Evolutionary conservation across 2,329 filamentous ascomycete genomes (phyloP).

Genomic region (Penicillium janthinellum): DNA sequence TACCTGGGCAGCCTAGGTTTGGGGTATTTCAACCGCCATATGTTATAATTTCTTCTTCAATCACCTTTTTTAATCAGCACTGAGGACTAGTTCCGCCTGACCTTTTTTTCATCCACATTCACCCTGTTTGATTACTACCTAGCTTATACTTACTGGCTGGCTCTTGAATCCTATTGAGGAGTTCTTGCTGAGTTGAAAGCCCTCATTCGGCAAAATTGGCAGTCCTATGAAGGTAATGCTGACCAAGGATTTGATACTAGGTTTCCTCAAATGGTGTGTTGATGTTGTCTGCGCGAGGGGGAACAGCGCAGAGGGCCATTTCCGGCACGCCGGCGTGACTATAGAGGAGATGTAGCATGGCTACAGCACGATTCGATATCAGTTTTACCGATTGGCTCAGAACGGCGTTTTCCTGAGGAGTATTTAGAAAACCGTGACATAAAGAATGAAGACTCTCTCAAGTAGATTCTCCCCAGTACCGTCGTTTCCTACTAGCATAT

Average conservation of each 20-base stretch:
- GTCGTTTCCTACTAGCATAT: no score
- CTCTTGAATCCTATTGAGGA: neutral
- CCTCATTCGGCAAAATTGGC: neutral
- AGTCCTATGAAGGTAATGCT: neutral
- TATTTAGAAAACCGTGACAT: neutral
- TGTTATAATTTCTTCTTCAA: no score
- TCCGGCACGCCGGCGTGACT: neutral
- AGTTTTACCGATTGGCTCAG: neutral
- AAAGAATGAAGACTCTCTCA: neutral
- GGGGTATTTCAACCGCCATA: no score
- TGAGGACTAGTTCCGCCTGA: no score
- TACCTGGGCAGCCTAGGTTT: no score
- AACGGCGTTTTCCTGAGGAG: neutral
- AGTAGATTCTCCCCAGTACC: neutral
- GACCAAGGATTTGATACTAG: neutral
- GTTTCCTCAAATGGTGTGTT: neutral
- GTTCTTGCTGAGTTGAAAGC: neutral
- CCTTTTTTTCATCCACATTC: no score
- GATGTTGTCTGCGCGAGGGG: neutral
- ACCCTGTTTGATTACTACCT: no score
- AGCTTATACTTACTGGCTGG: no score
- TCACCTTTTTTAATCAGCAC: no score
- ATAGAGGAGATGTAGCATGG: neutral
- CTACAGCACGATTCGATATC: neutral
- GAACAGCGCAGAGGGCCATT: neutral